Base-by-base conservation (phyloP, 768 basidiomycete genomes). In the Suillus lakei region DNA sequence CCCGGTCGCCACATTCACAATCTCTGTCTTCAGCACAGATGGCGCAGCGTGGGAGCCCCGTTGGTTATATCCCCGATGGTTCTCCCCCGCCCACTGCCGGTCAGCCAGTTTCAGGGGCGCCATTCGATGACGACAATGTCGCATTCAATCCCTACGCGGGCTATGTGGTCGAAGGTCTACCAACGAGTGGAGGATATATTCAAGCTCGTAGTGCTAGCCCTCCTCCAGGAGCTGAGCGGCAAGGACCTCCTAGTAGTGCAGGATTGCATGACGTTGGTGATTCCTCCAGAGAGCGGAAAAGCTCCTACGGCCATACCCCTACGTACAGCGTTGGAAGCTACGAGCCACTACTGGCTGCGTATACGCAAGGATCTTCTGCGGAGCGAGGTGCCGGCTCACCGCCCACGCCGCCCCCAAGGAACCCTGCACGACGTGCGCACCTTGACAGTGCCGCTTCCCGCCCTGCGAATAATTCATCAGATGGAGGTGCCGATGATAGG, bases 261-360 rank as follows among this genome's bases (percentile, higher is more conserved):
- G 66, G 62, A 21, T 64, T 60, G 41, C 69, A 69, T 21, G 76
- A 73, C 48, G 66, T 71, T 36, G 68, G 74, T 32, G 68, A 72
- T 53, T 74, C 77, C 34, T 73, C 68, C 62, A 72, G 74, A 54
- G 70, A 75, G 54, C 69, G 74, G 53, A 70, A 70, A 70, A 71
- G 79, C 43, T 77, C 76, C 13, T 77, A 73, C 30, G 77, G 79
- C 30, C 82, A 87, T 71, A 79, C 80, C 32, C 78, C 82, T 51
- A 83, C 83, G 66, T 79, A 84, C 53, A 85, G 86, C 66, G 81
- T 79, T 2, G 86, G 83, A 16, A 90, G 88, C 75, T 83, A 83
- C 63, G 89, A 91, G 67, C 87, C 87, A 32, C 77, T 91, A 26
- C 76, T 91, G 55, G 82, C 84, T 30, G 76, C 80, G 15, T 86